Conservation (phyloP, 2,329 filamentous ascomycete genomes). For the Elsinoe australis region DNA sequence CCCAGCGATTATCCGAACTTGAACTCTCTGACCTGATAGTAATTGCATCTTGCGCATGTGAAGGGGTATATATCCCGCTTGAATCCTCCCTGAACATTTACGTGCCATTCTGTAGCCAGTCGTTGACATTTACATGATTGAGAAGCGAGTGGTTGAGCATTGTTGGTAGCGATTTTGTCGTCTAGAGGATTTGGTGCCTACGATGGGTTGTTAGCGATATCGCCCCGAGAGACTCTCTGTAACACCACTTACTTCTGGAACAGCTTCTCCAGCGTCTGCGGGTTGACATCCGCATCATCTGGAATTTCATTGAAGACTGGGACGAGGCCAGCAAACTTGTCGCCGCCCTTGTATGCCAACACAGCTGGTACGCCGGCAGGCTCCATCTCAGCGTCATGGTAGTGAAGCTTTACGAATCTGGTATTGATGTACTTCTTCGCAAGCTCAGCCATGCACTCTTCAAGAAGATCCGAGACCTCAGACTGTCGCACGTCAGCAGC, state of each 20-base stretch:
- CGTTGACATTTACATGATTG: slow-evolving; percentile 2
- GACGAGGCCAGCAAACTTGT: slow-evolving; percentile 83
- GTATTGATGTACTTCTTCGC: slow-evolving; percentile 62
- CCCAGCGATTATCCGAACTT: no score
- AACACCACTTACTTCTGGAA: slow-evolving; percentile 45
- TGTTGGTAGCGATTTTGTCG: neutral
- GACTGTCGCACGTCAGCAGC: slow-evolving; percentile 49
- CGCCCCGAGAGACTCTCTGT: neutral
- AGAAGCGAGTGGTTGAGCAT: neutral
- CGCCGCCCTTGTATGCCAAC: slow-evolving; percentile 79
- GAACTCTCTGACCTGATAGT: neutral
- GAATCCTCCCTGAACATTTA: neutral
- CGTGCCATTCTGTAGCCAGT: neutral
- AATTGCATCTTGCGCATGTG: neutral
- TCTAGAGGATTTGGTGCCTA: slow-evolving; percentile 20
- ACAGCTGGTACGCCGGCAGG: slow-evolving; percentile 79
- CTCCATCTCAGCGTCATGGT: slow-evolving; percentile 90
- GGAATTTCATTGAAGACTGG: slow-evolving; percentile 83
- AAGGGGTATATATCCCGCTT: neutral
- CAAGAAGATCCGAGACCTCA: slow-evolving; percentile 68
- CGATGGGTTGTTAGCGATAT: neutral
- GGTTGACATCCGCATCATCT: slow-evolving; percentile 44
- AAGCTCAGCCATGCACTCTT: slow-evolving; percentile 67
- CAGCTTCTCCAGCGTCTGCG: slow-evolving; percentile 50
- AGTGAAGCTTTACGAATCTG: slow-evolving; percentile 86